Base-by-base conservation (phyloP, 352 stramenopile species). In the Phytopythium mirpurense region DNA sequence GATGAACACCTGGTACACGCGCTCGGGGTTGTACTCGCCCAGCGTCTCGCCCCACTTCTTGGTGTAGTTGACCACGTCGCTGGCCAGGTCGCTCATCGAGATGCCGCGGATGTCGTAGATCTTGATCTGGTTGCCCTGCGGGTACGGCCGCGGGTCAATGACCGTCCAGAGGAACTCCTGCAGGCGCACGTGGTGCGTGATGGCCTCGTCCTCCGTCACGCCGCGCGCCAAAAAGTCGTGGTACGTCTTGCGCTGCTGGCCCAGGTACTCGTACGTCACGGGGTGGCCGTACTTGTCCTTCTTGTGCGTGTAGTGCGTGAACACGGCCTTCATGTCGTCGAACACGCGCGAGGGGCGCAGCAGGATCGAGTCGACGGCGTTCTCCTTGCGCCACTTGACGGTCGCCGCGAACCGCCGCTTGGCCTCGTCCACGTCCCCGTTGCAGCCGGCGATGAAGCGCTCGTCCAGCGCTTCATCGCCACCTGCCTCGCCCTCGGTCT, bases 71-170 rank as follows among this genome's bases (percentile, higher is more conserved):
- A 88, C 79, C 19, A 87, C 75, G 37, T 88, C 77, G 24, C 74
- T 77, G 32, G 68, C 71, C 53, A 90, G 56, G 62, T 86, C 78
- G n/a, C 63, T 57, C 78, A 88, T 87, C 7, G 71, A 85, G 49
- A 90, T 87, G 36, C 79, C 79, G 45, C 85, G 82, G 44, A 90
- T 78, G 51, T 90, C 79, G 45, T 83, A 76, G 29, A 90, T 77
- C 58, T 86, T 86, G 32, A 88, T 55, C 69, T 85, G 78, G 48
- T 72, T 78, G 34, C 79, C 78, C 21, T 88, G 57, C 2, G 74
- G 75, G 44, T 73, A 88, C 29, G 67, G 63, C 1, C 78, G 77
- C 26, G 75, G 70, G 35, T 90, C 79, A 11, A 88, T 53, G 24
- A 88, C 72, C 27, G 74, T 73, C 74, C 74, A 88, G 38, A 88